phyloP scores from a whole-genome alignment of 1,139 yeast species.

The Saccharomyces hybrid region DNA sequence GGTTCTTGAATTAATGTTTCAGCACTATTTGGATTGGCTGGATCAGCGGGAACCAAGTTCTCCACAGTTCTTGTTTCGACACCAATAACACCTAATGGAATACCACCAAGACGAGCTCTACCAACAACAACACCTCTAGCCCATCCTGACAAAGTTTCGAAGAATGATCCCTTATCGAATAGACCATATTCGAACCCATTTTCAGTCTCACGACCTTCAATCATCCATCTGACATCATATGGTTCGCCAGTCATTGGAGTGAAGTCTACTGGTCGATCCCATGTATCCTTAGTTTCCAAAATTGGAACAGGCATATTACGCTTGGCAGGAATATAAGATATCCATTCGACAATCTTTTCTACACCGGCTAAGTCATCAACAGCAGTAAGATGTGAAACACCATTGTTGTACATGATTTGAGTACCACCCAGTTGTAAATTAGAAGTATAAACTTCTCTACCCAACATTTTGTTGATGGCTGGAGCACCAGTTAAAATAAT shows the following conservation, averaged over 20 bases:
- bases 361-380: conserved; percentile 95
- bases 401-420: conserved; percentile 95
- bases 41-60: conserved; percentile 90
- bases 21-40: conserved; percentile 92
- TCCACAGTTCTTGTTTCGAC: conserved; percentile 90
- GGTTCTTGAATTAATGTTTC: conserved; percentile 88
- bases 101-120: conserved; percentile 97
- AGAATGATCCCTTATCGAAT: conserved; percentile 88
- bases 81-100: conserved; percentile 95
- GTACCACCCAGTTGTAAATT: conserved; percentile 98
- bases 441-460: conserved; percentile 94
- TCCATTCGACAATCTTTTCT: conserved; percentile 88
- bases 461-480: conserved; percentile 90
- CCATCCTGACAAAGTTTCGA: conserved; percentile 97
- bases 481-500: conserved; percentile 98
- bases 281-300: conserved; percentile 66
- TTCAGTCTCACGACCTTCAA: conserved; percentile 66
- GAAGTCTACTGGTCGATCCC: conserved; percentile 91
- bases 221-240: conserved; percentile 93
- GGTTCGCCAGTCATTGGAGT: conserved; percentile 64
- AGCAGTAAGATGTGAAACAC: conserved; percentile 96
- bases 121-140: conserved; percentile 98
- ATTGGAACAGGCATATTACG: conserved; percentile 90
- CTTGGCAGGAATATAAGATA: conserved; percentile 90
- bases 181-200: conserved; percentile 79